Evolutionary conservation across 192 early-diverging fungal species (phyloP), one percentile per base, ranked within the genome.

Genomic region (Allomyces macrogynus): DNA sequence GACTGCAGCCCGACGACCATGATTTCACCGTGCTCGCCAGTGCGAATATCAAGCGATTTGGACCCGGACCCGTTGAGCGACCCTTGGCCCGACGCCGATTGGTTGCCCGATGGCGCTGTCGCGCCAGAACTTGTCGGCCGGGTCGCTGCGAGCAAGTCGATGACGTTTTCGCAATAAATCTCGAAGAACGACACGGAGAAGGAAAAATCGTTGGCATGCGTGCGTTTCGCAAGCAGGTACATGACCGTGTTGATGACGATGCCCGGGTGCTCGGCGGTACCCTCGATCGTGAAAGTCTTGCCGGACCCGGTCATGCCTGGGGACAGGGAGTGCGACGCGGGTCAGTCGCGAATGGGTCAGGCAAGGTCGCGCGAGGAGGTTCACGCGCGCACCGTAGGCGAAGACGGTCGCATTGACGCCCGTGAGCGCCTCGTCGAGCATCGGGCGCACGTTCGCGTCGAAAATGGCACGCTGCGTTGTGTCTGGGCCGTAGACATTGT

Each of bases 261-360:
- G 3, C 85, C 85, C 0, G 80, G 85, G 9, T 81, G 72, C 1
- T 62, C 22, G 18, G 73, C 70, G 0, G 64, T 73, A 0, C 82
- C 82, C 72, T 81, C 75, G 65, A 86, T 84, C 5, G 85, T 83
- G 64, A 81, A 72, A 11, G 85, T 86, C 49, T 86, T 86, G 18
- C 76, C 74, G 54, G 63, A 32, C 20, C 20, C 40, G 9, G 23
- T 23, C 44, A 22, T 67, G 1, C 61, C 5, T 42, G n/a, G n/a
- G n/a, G n/a, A n/a, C n/a, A n/a, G 18, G 2, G 26, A 23, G 9
- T 1, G 26, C 68, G 61, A 3, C 23, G 4, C 26, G 26, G 26
- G 26, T 27, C 26, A 1, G 26, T 27, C 14, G n/a, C n/a, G n/a
- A 40, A n/a, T 61, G 23, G 63, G 24, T 74, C 32, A 78, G 80